These are phyloP conservation scores for Aspergillus hiratsukae DNA, from an alignment of 2,329 filamentous ascomycete genomes.

Conservation along the genomic window DNA sequence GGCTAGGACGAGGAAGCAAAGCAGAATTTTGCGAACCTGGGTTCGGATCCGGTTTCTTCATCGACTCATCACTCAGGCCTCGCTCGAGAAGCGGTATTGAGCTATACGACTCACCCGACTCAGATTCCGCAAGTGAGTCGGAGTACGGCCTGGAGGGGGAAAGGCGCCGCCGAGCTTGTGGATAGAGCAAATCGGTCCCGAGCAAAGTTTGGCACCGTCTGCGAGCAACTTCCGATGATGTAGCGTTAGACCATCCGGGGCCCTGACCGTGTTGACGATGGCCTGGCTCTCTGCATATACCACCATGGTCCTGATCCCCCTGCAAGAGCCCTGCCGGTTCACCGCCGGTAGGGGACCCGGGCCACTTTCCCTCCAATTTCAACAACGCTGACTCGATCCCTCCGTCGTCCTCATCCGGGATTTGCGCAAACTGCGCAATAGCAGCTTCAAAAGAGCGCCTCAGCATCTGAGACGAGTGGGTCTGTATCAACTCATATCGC, in stretches of 20 bases:
- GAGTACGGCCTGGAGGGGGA: slow-evolving; percentile 34
- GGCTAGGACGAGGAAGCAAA: slow-evolving; percentile 21
- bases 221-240: slow-evolving; percentile 13
- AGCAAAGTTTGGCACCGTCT: slow-evolving; percentile 20
- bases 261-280: not conserved
- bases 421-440: slow-evolving; percentile 77
- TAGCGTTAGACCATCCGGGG: not conserved
- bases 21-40: slow-evolving; percentile 14
- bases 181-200: slow-evolving; percentile 22
- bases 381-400: slow-evolving; percentile 88
- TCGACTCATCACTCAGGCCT: slow-evolving; percentile 48
- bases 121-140: slow-evolving; percentile 42
- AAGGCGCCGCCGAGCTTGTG: slow-evolving; percentile 22
- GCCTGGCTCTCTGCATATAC: slow-evolving; percentile 4
- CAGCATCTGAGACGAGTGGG: slow-evolving; percentile 53
- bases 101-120: slow-evolving; percentile 69
- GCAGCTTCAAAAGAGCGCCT: slow-evolving; percentile 79
- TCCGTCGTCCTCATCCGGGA: slow-evolving; percentile 84
- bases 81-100: slow-evolving; percentile 74
- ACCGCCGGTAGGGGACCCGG: slow-evolving; percentile 3
- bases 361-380: slow-evolving; percentile 84
- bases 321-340: not conserved
- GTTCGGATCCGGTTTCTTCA: slow-evolving; percentile 41
- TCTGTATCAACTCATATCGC: slow-evolving; percentile 43
- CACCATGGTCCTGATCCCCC: not conserved